phyloP scores from a whole-genome alignment of 768 basidiomycete species.

The Macrolepiota dolichaula region DNA sequence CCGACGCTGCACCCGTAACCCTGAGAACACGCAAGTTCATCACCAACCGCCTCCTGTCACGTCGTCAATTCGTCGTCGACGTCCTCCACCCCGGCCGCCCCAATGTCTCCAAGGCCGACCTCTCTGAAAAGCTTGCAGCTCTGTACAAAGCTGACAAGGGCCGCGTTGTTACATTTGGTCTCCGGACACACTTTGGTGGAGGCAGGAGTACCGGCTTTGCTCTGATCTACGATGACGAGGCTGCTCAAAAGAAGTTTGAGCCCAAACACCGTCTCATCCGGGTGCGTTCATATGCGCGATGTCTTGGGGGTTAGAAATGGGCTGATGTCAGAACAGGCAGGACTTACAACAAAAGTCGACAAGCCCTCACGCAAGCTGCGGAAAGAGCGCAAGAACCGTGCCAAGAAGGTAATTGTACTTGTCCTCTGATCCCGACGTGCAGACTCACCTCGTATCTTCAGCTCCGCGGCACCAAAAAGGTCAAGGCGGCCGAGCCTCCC shows the following conservation, averaged over 20 bases:
- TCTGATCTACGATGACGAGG: slow-evolving; percentile 96
- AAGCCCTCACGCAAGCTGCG: slow-evolving; percentile 95
- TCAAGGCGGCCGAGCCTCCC: slow-evolving; percentile 85
- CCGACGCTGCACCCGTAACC: slow-evolving; percentile 85
- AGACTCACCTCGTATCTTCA: slow-evolving; percentile 28
- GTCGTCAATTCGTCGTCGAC: slow-evolving; percentile 94
- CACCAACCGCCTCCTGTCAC: slow-evolving; percentile 94
- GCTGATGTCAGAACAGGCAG: slow-evolving; percentile 43
- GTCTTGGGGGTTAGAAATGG: background rate
- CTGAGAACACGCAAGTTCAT: slow-evolving; percentile 99
- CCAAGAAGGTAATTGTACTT: slow-evolving; percentile 77
- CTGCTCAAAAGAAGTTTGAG: slow-evolving; percentile 94
- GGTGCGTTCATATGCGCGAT: slow-evolving; percentile 53
- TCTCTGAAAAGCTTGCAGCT: slow-evolving; percentile 87
- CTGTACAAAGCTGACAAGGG: slow-evolving; percentile 92
- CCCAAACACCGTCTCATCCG: slow-evolving; percentile 92
- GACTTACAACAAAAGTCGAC: slow-evolving; percentile 72
- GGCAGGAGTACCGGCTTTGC: slow-evolving; percentile 97
- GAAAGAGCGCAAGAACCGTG: slow-evolving; percentile 99
- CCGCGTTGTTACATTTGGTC: slow-evolving; percentile 91
- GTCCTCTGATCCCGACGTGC: background rate
- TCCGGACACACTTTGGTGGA: slow-evolving; percentile 97
- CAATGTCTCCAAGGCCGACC: slow-evolving; percentile 89
- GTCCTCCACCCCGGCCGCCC: slow-evolving; percentile 94
- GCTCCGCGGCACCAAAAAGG: slow-evolving; percentile 95